phyloP scores from a whole-genome alignment of 257 asterid species.

The Oldenlandia corymbosa region DNA sequence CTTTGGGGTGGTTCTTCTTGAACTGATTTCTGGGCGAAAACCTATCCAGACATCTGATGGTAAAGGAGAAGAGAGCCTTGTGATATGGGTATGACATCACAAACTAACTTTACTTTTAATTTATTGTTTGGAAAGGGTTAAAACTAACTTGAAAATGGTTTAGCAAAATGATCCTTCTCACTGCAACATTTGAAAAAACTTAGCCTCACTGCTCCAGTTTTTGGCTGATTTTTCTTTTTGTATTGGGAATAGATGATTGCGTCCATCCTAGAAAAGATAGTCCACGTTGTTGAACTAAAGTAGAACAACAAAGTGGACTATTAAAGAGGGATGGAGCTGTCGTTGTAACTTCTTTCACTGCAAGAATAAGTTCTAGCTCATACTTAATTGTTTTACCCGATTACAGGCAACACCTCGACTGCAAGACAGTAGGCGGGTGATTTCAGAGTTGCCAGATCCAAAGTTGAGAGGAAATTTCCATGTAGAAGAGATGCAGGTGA shows the following conservation, averaged over 20 bases:
- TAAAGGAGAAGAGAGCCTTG: constrained; percentile 76
- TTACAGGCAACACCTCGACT: constrained; percentile 76
- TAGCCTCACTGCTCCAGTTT: not conserved
- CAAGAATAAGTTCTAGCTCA: not conserved
- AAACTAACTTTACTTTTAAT: not conserved
- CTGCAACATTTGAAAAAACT: too few species aligned
- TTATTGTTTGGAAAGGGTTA: too few species aligned
- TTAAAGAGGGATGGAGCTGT: not conserved
- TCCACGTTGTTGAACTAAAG: too few species aligned
- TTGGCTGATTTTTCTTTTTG: not conserved
- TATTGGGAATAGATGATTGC: too few species aligned
- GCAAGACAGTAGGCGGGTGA: constrained; percentile 72
- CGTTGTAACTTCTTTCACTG: not conserved
- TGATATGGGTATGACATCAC: constrained; percentile 69
- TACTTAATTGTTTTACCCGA: not conserved
- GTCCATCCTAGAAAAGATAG: too few species aligned
- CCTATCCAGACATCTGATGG: constrained; percentile 58
- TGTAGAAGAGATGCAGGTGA: constrained; percentile 90
- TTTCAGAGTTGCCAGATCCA: constrained; percentile 80
- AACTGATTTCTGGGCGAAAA: constrained; percentile 73
- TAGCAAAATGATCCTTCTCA: too few species aligned
- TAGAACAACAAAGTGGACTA: too few species aligned
- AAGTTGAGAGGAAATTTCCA: constrained; percentile 50
- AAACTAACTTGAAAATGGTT: too few species aligned
- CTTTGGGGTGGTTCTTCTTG: constrained; percentile 97